A percentile compares a stretch with the other conserved stretches of the same genome.
phyloP scores from a whole-genome alignment of 2,329 filamentous ascomycete genomes.

The Didymosphaeria variabile region DNA sequence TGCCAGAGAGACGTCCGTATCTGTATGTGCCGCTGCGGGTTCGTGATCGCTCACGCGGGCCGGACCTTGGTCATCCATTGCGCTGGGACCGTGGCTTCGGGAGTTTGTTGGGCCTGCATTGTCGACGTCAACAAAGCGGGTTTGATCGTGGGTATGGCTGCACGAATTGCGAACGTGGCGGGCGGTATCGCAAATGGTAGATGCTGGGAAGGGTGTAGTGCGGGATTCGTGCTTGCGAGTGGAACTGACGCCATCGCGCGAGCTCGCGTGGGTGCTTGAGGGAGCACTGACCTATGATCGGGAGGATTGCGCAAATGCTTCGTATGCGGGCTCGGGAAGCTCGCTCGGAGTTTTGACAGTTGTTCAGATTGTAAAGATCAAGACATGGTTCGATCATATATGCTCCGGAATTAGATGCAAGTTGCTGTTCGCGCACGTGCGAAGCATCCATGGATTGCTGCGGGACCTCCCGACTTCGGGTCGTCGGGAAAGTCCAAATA shows the following conservation, averaged over 20 bases:
- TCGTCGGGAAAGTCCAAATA: background rate
- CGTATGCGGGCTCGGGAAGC: background rate
- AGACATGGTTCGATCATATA: background rate
- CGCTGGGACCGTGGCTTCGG: conserved; percentile 2
- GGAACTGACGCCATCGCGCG: conserved; percentile 17
- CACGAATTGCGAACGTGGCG: background rate
- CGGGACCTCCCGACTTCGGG: conserved; percentile 1
- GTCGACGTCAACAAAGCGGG: conserved; percentile 9
- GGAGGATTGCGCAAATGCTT: background rate
- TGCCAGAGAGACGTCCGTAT: conserved; percentile 1
- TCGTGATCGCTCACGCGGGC: conserved; percentile 5
- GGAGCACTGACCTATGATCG: conserved; percentile 11
- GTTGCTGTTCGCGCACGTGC: conserved; percentile 3
- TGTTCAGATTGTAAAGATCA: background rate
- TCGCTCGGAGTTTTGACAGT: background rate
- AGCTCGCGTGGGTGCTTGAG: background rate
- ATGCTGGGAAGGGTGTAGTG: conserved; percentile 1
- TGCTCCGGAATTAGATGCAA: background rate
- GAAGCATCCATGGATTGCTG: conserved; percentile 1
- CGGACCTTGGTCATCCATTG: conserved; percentile 15
- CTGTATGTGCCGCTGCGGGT: conserved; percentile 10
- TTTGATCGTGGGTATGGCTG: background rate
- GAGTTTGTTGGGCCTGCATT: conserved; percentile 6
- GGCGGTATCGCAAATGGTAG: background rate
- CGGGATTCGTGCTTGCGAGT: conserved; percentile 15